Conservation (phyloP, 2,329 filamentous ascomycete genomes). For the Ceratocystis cacaofunesta region DNA sequence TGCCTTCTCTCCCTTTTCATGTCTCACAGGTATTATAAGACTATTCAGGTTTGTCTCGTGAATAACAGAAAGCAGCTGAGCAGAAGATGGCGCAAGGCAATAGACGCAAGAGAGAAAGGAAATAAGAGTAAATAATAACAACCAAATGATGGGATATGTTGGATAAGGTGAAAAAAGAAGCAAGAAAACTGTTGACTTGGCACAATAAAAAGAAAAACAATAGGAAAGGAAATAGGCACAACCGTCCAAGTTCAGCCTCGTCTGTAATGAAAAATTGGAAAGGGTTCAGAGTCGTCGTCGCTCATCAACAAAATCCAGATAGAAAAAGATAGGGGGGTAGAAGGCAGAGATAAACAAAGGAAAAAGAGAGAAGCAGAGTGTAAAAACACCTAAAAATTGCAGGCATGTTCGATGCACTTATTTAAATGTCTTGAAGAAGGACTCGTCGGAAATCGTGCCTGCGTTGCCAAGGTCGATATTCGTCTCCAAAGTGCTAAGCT, state of each 20-base stretch:
- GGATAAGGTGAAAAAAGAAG: not conserved
- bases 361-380: conserved; percentile 6
- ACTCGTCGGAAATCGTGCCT: conserved; percentile 31
- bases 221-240: conserved; percentile 10
- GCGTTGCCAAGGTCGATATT: conserved; percentile 32
- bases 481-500: conserved; percentile 38
- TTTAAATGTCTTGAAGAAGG: conserved; percentile 47
- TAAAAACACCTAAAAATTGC: not conserved
- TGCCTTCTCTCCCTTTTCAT: too few species aligned
- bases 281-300: conserved; percentile 15
- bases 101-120: not conserved
- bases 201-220: conserved; percentile 12
- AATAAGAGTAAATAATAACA: conserved; percentile 1
- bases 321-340: not conserved
- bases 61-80: not conserved
- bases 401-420: conserved; percentile 22
- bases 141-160: conserved; percentile 5
- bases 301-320: conserved; percentile 13
- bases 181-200: conserved; percentile 1
- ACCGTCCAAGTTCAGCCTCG: conserved; percentile 9
- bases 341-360: conserved; percentile 1
- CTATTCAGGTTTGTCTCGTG: too few species aligned
- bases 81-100: not conserved
- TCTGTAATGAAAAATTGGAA: conserved; percentile 13
- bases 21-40: too few species aligned